Conservation (phyloP, 2,329 filamentous ascomycete genomes). For the Ophiostoma ips region DNA sequence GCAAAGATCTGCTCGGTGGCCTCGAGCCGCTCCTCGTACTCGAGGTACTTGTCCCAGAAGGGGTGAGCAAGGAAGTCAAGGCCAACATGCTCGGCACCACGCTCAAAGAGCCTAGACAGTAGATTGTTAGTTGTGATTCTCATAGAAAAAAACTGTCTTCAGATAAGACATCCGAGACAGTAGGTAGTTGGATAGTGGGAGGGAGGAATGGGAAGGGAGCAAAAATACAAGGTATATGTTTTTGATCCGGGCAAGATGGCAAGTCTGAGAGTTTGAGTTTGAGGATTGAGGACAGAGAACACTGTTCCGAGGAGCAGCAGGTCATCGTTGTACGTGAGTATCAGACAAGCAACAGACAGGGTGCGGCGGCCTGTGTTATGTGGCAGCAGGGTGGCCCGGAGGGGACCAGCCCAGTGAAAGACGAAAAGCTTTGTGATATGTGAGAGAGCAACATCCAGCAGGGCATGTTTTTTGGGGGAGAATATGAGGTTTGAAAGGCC, state of each 20-base stretch:
- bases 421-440: constrained; percentile 20
- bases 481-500: constrained; percentile 19
- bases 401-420: not conserved
- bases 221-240: constrained; percentile 42
- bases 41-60: constrained; percentile 98
- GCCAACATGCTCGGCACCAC: constrained; percentile 70
- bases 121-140: constrained; percentile 1
- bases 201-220: constrained; percentile 29
- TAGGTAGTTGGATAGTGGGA: not conserved
- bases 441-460: constrained; percentile 49
- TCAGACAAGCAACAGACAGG: not conserved
- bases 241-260: constrained; percentile 3
- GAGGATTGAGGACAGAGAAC: not conserved
- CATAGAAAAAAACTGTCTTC: constrained; percentile 10
- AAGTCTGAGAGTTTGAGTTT: not conserved
- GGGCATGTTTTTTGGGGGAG: constrained; percentile 27
- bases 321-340: not conserved
- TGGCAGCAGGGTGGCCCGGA: not conserved
- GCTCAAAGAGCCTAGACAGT: constrained; percentile 67
- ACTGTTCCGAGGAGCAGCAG: not conserved
- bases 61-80: constrained; percentile 89
- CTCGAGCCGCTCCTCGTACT: constrained; percentile 87
- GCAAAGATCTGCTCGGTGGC: constrained; percentile 72
- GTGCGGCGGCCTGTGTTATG: not conserved
- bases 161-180: not conserved